These are phyloP conservation scores for Colletotrichum noveboracense DNA, from an alignment of 2,329 filamentous ascomycete genomes.

Conservation along the genomic window DNA sequence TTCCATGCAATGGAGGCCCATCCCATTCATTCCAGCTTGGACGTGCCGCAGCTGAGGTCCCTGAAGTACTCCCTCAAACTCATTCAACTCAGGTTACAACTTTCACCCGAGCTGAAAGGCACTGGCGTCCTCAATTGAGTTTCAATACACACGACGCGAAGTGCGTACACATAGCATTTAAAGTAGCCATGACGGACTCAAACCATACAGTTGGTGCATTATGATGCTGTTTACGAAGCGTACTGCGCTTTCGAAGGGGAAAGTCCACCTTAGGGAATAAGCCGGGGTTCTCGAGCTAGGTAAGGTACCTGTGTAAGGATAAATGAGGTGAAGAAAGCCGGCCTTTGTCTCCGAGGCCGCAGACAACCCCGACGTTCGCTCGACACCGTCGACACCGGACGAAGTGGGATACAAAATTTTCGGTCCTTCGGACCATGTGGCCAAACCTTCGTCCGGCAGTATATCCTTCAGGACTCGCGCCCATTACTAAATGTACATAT, in stretches of 20 bases:
- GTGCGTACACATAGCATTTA: not conserved
- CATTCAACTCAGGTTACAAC: not conserved
- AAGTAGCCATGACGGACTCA: not conserved
- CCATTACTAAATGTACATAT: not conserved
- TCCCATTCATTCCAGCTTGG: not conserved
- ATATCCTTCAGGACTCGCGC: not conserved
- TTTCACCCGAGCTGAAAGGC: not conserved
- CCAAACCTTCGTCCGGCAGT: not conserved
- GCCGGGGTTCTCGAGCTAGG: not conserved
- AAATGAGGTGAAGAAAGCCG: not conserved
- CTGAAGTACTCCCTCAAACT: not conserved
- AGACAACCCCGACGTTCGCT: not conserved
- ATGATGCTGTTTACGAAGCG: not conserved
- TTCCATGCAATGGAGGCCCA: not conserved
- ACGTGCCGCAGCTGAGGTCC: not conserved
- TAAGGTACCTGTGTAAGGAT: not conserved
- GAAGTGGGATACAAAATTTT: not conserved
- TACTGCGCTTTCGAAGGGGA: not conserved
- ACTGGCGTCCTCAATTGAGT: not conserved
- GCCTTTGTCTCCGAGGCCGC: conserved; percentile 2
- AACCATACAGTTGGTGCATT: not conserved
- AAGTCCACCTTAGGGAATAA: not conserved
- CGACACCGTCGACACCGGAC: not conserved
- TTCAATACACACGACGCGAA: not conserved
- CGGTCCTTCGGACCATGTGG: not conserved